Conservation (phyloP, 1,284 basidiomycete genomes). For the Malassezia restricta region DNA sequence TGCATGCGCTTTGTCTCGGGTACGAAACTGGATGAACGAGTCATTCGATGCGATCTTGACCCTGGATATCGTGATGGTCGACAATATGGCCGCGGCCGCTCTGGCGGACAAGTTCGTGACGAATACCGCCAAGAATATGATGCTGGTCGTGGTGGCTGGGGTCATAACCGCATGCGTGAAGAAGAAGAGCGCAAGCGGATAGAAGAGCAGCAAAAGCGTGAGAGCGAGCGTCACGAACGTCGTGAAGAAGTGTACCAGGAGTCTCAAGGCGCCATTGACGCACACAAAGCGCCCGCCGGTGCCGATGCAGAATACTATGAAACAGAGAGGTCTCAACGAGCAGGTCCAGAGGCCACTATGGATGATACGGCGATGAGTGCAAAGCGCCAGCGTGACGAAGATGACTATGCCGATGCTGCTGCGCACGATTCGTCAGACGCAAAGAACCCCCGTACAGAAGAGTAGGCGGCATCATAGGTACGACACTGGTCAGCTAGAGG, state of each 20-base stretch:
- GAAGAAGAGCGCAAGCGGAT: conserved; percentile 63
- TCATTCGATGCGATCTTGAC: conserved; percentile 95
- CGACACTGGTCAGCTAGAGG: background rate
- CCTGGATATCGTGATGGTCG: conserved; percentile 93
- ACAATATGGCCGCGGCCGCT: conserved; percentile 92
- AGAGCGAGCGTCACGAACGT: conserved; percentile 61
- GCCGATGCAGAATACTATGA: conserved; percentile 43
- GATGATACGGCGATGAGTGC: background rate
- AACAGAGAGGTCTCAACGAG: conserved; percentile 19
- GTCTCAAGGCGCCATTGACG: conserved; percentile 61
- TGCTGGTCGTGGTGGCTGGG: conserved; percentile 72
- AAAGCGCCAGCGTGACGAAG: conserved; percentile 24
- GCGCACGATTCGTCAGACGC: background rate
- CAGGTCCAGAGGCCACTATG: background rate
- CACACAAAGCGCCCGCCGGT: conserved; percentile 56
- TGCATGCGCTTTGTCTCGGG: conserved; percentile 88
- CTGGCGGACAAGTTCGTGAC: conserved; percentile 82
- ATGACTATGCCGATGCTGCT: background rate
- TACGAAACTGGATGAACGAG: conserved; percentile 96
- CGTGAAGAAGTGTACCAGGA: conserved; percentile 80
- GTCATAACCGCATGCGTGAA: conserved; percentile 50
- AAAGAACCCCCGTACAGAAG: conserved; percentile 11
- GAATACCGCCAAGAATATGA: conserved; percentile 97
- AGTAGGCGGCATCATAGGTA: background rate
- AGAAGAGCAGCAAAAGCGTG: conserved; percentile 53